These are phyloP conservation scores for Rhodomyrtus psidioides DNA, from an alignment of 441 rosid species.

Conservation along the genomic window DNA sequence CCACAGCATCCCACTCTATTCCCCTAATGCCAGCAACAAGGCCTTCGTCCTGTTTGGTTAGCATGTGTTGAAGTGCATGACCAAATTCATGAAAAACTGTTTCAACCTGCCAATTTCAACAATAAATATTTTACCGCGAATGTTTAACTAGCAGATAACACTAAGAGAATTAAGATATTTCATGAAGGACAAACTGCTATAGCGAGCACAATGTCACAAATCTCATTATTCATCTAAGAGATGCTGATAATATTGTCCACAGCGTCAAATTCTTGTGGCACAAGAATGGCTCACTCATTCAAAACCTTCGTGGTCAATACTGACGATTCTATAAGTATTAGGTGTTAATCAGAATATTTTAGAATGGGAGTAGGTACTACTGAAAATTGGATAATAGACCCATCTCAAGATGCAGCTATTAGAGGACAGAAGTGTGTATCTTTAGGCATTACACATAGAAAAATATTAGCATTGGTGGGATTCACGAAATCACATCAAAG, in stretches of 20 bases:
- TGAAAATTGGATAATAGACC: neutral
- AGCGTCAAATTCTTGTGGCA: neutral
- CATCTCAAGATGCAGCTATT: neutral
- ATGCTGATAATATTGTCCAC: neutral
- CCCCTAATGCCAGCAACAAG: conserved; percentile 87
- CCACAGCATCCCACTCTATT: conserved; percentile 96
- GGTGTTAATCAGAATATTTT: neutral
- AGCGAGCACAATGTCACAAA: neutral
- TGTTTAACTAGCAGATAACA: neutral
- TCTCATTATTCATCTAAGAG: neutral
- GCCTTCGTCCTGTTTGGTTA: conserved; percentile 85
- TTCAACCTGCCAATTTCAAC: conserved; percentile 52
- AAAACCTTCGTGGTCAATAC: neutral
- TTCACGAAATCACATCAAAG: neutral
- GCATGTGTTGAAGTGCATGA: conserved; percentile 97
- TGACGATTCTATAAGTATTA: neutral
- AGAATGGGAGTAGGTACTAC: neutral
- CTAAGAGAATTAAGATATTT: neutral
- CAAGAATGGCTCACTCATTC: neutral
- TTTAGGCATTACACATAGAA: neutral
- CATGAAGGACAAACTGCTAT: neutral
- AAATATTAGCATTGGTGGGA: neutral
- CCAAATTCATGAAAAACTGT: conserved; percentile 98
- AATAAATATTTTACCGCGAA: neutral
- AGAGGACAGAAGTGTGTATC: neutral